Percentiles rank a stretch among this genome's conserved stretches.
Evolutionary conservation across 768 basidiomycete species (phyloP).

Genomic region (Auricularia cornea): DNA sequence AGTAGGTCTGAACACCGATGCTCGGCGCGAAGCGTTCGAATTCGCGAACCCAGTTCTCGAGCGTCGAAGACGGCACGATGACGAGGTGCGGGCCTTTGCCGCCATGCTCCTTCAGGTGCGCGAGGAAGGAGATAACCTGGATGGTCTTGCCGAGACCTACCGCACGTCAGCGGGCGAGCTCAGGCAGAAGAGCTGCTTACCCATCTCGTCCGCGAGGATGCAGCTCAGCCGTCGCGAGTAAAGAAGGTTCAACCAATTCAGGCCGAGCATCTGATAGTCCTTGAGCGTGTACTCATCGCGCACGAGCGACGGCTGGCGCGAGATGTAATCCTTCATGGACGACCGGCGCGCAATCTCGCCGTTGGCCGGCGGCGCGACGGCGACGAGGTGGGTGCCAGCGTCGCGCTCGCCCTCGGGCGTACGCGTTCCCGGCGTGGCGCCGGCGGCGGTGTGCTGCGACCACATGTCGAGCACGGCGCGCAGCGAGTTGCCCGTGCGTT

Average conservation of each 20-base stretch:
- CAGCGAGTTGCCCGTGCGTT: conserved; percentile 71
- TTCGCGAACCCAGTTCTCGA: conserved; percentile 98
- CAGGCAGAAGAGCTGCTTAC: conserved; percentile 36
- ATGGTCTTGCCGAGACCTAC: conserved; percentile 96
- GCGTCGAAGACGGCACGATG: conserved; percentile 94
- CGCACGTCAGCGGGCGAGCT: background rate
- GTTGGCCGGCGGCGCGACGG: conserved; percentile 29
- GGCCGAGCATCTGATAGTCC: conserved; percentile 94
- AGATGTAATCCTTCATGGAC: conserved; percentile 57
- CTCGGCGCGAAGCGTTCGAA: conserved; percentile 85
- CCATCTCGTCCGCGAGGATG: conserved; percentile 99
- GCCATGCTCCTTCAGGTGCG: conserved; percentile 74
- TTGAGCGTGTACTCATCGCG: conserved; percentile 69
- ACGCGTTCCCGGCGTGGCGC: conserved; percentile 29
- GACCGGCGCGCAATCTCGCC: conserved; percentile 22
- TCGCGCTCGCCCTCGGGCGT: conserved; percentile 29
- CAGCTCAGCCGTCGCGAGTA: conserved; percentile 77
- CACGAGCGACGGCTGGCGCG: conserved; percentile 62
- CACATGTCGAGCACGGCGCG: conserved; percentile 71
- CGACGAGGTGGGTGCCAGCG: conserved; percentile 12
- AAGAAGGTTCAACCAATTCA: conserved; percentile 92
- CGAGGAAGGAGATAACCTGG: conserved; percentile 96
- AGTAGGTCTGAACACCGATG: conserved; percentile 84
- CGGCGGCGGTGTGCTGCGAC: conserved; percentile 31
- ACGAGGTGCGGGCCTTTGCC: conserved; percentile 82